Percentiles rank a stretch among this genome's conserved stretches.
These are phyloP conservation scores for Trichoderma aggressivum DNA, from an alignment of 2,329 filamentous ascomycete species.

Conservation along the genomic window DNA sequence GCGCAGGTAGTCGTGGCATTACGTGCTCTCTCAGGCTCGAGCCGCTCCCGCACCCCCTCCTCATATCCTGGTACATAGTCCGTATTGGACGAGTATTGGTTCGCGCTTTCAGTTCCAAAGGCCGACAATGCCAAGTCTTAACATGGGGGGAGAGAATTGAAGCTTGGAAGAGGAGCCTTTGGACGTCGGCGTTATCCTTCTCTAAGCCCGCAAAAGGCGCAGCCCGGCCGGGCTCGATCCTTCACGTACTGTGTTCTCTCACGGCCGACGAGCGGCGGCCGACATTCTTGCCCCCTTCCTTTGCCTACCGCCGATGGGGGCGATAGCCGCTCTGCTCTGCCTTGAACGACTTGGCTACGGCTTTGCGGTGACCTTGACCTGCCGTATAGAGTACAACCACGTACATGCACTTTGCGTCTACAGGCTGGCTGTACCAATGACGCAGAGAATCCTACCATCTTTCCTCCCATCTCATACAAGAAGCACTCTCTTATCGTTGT, in stretches of 20 bases:
- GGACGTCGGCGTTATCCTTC: background rate
- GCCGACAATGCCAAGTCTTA: background rate
- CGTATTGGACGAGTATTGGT: background rate
- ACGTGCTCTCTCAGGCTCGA: background rate
- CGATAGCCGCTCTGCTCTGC: background rate
- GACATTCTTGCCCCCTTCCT: conserved; percentile 2
- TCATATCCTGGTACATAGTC: background rate
- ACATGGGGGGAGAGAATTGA: background rate
- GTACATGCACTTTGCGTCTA: background rate
- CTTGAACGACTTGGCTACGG: background rate
- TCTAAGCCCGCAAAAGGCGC: background rate
- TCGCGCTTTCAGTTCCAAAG: background rate
- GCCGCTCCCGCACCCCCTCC: background rate
- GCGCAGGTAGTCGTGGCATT: background rate
- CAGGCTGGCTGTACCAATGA: background rate
- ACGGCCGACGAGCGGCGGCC: background rate
- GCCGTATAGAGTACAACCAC: background rate
- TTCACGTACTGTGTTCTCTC: background rate
- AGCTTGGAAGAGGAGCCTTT: background rate
- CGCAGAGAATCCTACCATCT: background rate
- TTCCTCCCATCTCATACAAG: background rate
- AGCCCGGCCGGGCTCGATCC: background rate
- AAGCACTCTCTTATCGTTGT: background rate
- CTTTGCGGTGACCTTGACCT: background rate
- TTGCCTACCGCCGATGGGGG: conserved; percentile 8